Conservation (phyloP, 352 stramenopile genomes). For the Pythium inflatum region DNA sequence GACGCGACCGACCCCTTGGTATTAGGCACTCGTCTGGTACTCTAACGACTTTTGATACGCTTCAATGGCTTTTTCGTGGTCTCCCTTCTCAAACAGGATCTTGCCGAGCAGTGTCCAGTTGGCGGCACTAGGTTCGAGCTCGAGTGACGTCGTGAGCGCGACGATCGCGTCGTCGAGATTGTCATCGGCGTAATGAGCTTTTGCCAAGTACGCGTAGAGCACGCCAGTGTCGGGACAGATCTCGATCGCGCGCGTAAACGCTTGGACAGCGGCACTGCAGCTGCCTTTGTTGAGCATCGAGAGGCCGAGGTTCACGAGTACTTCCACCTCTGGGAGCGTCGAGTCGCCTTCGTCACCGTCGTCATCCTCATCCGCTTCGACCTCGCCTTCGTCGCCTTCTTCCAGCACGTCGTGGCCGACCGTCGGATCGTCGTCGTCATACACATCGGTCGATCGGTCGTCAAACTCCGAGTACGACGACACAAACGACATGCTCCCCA, state of each 20-base stretch:
- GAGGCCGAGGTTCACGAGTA: constrained; percentile 78
- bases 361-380: constrained; percentile 35
- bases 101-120: constrained; percentile 87
- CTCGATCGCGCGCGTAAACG: constrained; percentile 83
- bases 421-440: constrained; percentile 22
- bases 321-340: constrained; percentile 76
- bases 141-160: constrained; percentile 65
- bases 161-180: constrained; percentile 78
- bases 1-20: neutral
- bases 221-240: constrained; percentile 73
- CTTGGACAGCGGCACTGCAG: constrained; percentile 73
- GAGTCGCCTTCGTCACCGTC: constrained; percentile 71
- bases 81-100: constrained; percentile 87
- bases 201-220: constrained; percentile 80
- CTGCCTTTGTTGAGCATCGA: constrained; percentile 86
- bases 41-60: constrained; percentile 85
- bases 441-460: constrained; percentile 32
- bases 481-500: constrained; percentile 41
- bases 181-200: constrained; percentile 83
- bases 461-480: constrained; percentile 45
- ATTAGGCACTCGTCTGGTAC: constrained; percentile 24
- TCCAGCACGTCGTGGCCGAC: constrained; percentile 17
- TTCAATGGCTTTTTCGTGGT: constrained; percentile 85
- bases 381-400: constrained; percentile 27
- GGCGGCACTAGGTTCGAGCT: constrained; percentile 76